Base-by-base conservation (phyloP, 2,329 filamentous ascomycete genomes). In the Chalaropsis thielavioides region DNA sequence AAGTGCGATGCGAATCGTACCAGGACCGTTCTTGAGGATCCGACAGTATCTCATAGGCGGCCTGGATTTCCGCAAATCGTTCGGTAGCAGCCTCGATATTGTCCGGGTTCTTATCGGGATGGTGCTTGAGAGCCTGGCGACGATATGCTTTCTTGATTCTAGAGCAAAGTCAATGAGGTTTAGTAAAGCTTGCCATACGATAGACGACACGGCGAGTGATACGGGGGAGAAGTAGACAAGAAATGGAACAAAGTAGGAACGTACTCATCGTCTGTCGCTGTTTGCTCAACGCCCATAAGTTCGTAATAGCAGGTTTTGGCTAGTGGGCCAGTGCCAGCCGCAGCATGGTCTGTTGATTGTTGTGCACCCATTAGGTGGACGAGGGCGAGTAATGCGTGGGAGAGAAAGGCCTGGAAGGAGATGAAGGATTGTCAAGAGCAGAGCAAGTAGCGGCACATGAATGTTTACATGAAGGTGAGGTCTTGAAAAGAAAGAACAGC, bases 101-200 rank as follows among this genome's bases (percentile, higher is more conserved):
- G 70, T 89, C 87, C 73, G 88, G 87, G 74, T 99, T 99, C 70
- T 92, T 88, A 75, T 99, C 94, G 0, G 94, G 94, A 73, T 99
- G 94, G 10, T 97, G 80, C 74, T 96, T 91, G 61, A 99, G 83
- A 1, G 94, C 94, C 73, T 92, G 96, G 68, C 79, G 85, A 69
- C 90, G 85, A 75, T 99, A 99, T 15, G 92, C 91, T 72, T 90
- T 95, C 72, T 96, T 96, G 72, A 99, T 91, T 69, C 88, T 92
- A 61, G 11, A 19, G 43, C 13, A 38, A 31, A 11, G 54, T 15
- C 10, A 38, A 64, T 24, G n/a, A 67, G 22, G 19, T 13, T 44
- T 27, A 51, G 65, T 24, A 41, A 22, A 27, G n/a, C 19, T 51
- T 51, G 46, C 15, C 3, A 24, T 51, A 15, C n/a, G n/a, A n/a